Conservation (phyloP, 371 early-diverging fungal species). For the Mucor racemosus region DNA sequence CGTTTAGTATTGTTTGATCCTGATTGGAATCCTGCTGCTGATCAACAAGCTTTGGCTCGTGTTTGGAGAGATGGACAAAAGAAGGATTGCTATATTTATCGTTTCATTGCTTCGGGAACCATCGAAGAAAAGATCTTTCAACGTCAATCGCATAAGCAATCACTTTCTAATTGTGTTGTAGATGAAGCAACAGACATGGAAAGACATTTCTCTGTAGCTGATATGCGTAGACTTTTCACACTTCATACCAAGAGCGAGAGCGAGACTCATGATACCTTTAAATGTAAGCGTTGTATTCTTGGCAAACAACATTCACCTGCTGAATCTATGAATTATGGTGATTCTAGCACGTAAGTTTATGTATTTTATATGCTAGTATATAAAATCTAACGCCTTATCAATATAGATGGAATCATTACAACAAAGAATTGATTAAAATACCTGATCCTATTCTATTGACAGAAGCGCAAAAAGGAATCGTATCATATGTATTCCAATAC, state of each 20-base stretch:
- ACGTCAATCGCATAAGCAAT: constrained; percentile 88
- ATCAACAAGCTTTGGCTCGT: constrained; percentile 90
- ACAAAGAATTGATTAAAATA: constrained; percentile 69
- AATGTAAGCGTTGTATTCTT: constrained; percentile 85
- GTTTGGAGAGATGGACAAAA: constrained; percentile 98
- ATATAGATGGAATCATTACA: constrained; percentile 90
- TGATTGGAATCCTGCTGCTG: constrained; percentile 85
- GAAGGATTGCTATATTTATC: constrained; percentile 92
- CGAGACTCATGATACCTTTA: constrained; percentile 97
- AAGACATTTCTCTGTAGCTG: constrained; percentile 90
- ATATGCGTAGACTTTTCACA: constrained; percentile 88
- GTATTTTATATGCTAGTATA: background rate
- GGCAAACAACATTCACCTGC: constrained; percentile 80
- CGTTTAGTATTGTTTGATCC: constrained; percentile 94
- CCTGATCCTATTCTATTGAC: constrained; percentile 78
- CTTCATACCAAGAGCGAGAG: constrained; percentile 77
- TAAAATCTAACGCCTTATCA: background rate
- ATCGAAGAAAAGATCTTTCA: constrained; percentile 99
- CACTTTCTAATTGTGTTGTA: constrained; percentile 91
- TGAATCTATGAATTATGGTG: constrained; percentile 75
- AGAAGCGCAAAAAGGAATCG: constrained; percentile 71
- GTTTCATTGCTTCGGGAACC: constrained; percentile 94
- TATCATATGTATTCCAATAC: constrained; percentile 93
- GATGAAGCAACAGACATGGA: constrained; percentile 92
- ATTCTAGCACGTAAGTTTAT: constrained; percentile 61